phyloP scores from a whole-genome alignment of 495 filamentous ascomycete species.

The Beverwykella pulmonaria region DNA sequence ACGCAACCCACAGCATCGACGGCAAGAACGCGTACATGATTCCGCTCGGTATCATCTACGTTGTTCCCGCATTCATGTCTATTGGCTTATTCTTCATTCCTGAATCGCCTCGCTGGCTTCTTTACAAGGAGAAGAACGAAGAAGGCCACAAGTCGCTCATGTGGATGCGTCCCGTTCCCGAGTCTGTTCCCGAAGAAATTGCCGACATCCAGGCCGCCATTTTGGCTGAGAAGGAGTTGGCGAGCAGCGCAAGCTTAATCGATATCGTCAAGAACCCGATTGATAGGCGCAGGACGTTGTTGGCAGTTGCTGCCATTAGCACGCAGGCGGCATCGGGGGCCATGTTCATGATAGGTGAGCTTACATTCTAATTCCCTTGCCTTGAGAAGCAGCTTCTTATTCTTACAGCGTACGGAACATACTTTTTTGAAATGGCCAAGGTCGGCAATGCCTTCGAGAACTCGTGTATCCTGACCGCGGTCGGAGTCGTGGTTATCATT shows the following conservation, averaged over 20 bases:
- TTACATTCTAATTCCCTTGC: neutral
- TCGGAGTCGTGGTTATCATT: slow-evolving; percentile 60
- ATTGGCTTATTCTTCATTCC: slow-evolving; percentile 62
- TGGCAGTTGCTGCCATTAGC: slow-evolving; percentile 55
- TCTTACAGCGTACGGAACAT: slow-evolving; percentile 57
- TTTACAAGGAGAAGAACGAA: slow-evolving; percentile 53
- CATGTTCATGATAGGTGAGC: slow-evolving; percentile 59
- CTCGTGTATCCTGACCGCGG: slow-evolving; percentile 57
- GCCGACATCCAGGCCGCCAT: slow-evolving; percentile 58
- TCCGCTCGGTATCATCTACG: slow-evolving; percentile 61
- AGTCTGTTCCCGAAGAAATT: slow-evolving; percentile 53
- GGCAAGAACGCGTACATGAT: slow-evolving; percentile 58
- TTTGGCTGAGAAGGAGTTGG: slow-evolving; percentile 53
- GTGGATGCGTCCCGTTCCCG: slow-evolving; percentile 53
- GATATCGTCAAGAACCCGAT: slow-evolving; percentile 60
- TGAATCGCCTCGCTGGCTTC: slow-evolving; percentile 66
- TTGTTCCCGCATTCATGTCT: slow-evolving; percentile 57
- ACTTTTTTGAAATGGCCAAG: slow-evolving; percentile 67
- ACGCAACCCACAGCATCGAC: slow-evolving; percentile 54
- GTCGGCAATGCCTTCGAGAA: slow-evolving; percentile 63
- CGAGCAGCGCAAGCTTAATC: slow-evolving; percentile 47
- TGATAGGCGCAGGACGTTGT: slow-evolving; percentile 55
- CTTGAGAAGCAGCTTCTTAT: neutral
- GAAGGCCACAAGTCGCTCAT: slow-evolving; percentile 53
- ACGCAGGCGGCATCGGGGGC: slow-evolving; percentile 61